Evolutionary conservation across 2,329 filamentous ascomycete genomes (phyloP).

Genomic region (Trichocomaceae sp.): DNA sequence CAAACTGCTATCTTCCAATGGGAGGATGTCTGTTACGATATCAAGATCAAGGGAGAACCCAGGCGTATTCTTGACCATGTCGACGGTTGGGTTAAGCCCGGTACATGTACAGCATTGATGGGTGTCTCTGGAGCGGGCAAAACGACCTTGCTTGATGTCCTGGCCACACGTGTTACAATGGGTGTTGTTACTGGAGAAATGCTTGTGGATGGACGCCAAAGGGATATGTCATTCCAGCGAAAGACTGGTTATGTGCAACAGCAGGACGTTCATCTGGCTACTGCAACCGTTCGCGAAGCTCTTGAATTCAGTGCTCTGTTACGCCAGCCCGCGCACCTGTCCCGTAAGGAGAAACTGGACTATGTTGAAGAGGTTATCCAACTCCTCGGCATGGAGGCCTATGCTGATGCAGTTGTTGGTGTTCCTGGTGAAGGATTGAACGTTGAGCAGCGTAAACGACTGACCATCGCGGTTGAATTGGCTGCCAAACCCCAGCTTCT

Average conservation of each 20-base stretch:
- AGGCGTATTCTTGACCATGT: constrained; percentile 77
- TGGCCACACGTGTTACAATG: constrained; percentile 81
- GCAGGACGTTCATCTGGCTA: constrained; percentile 80
- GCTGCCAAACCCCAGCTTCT: constrained; percentile 85
- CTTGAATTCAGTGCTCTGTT: constrained; percentile 79
- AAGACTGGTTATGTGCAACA: constrained; percentile 91
- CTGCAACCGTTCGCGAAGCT: constrained; percentile 80
- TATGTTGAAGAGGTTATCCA: constrained; percentile 90
- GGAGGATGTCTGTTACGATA: constrained; percentile 76
- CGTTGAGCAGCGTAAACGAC: constrained; percentile 61
- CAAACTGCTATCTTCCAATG: constrained; percentile 80
- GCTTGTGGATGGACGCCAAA: constrained; percentile 67
- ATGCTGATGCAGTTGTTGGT: constrained; percentile 85
- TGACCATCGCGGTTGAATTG: constrained; percentile 94
- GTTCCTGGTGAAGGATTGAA: constrained; percentile 73
- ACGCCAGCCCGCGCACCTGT: constrained; percentile 70
- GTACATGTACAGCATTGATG: constrained; percentile 84
- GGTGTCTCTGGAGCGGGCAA: constrained; percentile 89
- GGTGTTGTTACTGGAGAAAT: constrained; percentile 83
- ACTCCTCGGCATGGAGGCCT: constrained; percentile 81
- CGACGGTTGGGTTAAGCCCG: constrained; percentile 89
- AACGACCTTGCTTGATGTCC: constrained; percentile 78
- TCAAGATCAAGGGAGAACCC: constrained; percentile 69
- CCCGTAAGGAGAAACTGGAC: constrained; percentile 68
- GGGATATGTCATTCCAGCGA: constrained; percentile 78